Evolutionary conservation across 345 rosid species (phyloP).

Genomic region (Triadica sebifera): DNA sequence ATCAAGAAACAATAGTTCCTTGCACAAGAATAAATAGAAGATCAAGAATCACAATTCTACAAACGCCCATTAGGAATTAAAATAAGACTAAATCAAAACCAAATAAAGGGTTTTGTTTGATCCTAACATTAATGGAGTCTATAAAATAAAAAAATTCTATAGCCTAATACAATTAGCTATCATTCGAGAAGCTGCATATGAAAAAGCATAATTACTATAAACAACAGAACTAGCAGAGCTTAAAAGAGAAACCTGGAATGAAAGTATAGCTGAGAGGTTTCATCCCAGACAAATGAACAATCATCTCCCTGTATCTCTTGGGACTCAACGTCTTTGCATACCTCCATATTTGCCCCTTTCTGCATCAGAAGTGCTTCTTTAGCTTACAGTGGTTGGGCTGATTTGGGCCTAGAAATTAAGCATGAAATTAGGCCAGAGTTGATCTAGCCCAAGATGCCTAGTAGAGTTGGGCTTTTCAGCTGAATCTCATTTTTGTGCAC

Average conservation of each 20-base stretch:
- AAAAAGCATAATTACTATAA: background rate
- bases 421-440: background rate
- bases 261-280: constrained; percentile 51
- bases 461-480: background rate
- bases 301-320: constrained; percentile 23
- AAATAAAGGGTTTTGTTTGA: background rate
- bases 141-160: background rate
- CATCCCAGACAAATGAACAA: constrained; percentile 69
- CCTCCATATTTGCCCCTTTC: background rate
- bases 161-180: background rate
- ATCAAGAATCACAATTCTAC: constrained; percentile 1
- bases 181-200: background rate
- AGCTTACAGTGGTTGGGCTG: background rate
- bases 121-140: background rate
- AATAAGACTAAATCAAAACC: background rate
- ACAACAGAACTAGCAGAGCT: background rate
- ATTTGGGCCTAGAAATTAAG: background rate
- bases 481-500: too few species aligned
- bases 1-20: background rate
- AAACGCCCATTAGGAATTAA: background rate
- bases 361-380: background rate
- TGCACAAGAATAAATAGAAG: background rate
- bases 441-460: background rate
- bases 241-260: constrained; percentile 53
- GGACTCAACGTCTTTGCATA: constrained; percentile 22